phyloP scores from a whole-genome alignment of 208 protist species.

The Phytomonas sp. region DNA sequence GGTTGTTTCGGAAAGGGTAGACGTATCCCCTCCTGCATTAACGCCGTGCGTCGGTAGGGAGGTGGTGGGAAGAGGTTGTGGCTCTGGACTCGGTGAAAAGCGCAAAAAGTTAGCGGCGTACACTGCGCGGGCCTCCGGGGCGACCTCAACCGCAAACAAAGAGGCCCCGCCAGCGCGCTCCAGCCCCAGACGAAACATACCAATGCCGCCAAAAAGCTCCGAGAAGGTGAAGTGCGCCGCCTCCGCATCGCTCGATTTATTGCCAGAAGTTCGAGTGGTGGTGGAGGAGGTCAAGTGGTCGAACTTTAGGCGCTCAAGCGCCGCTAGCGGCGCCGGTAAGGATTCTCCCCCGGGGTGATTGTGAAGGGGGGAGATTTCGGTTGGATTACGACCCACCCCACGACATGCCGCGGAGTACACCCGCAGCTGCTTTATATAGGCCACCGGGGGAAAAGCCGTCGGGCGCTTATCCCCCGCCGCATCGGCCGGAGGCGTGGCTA shows the following conservation, averaged over 20 bases:
- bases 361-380: constrained; percentile 11
- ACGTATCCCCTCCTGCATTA: not conserved
- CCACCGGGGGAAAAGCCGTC: constrained; percentile 15
- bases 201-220: constrained; percentile 87
- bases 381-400: constrained; percentile 16
- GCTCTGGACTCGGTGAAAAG: constrained; percentile 12
- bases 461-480: not conserved
- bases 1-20: not conserved
- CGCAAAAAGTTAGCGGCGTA: constrained; percentile 53
- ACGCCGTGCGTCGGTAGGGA: not conserved
- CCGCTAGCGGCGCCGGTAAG: not conserved
- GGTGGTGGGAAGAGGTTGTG: constrained; percentile 14
- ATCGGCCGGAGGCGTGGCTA: not conserved
- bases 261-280: not conserved
- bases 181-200: constrained; percentile 74
- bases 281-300: not conserved
- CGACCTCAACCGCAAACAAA: constrained; percentile 62
- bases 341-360: not conserved
- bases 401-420: constrained; percentile 41
- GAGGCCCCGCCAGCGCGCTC: constrained; percentile 41
- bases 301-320: not conserved
- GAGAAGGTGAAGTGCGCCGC: constrained; percentile 46
- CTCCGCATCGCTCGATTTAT: not conserved
- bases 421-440: constrained; percentile 31
- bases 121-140: constrained; percentile 24